Evolutionary conservation across 2,329 filamentous ascomycete genomes (phyloP).

Genomic region (Grosmannia huntii): DNA sequence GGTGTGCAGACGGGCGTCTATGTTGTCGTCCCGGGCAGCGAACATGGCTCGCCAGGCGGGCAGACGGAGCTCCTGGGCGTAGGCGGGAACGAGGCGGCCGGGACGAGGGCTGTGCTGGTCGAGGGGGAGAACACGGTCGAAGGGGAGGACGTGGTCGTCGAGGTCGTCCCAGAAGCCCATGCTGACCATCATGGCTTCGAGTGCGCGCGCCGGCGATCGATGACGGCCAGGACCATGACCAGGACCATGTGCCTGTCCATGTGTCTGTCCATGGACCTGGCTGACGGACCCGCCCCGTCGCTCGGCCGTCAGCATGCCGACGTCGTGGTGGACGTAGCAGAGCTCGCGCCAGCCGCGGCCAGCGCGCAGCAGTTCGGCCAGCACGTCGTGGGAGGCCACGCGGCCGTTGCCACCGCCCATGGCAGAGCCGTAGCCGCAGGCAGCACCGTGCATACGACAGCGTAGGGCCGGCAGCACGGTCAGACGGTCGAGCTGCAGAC

Average conservation of each 20-base stretch:
- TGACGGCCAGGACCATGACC: too few species aligned
- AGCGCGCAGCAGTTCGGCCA: slow-evolving; percentile 10
- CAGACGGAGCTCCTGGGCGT: slow-evolving; percentile 9
- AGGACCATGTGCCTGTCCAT: too few species aligned
- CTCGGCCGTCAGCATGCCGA: slow-evolving; percentile 9
- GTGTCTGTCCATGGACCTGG: too few species aligned
- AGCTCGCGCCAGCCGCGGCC: slow-evolving; percentile 13
- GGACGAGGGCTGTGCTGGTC: neutral
- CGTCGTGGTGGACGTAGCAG: slow-evolving; percentile 13
- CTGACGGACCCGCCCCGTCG: neutral
- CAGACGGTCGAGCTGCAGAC: slow-evolving; percentile 11
- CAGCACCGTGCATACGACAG: slow-evolving; percentile 6
- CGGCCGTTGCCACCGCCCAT: neutral
- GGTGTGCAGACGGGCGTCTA: too few species aligned
- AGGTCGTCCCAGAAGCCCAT: slow-evolving; percentile 13
- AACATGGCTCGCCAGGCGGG: slow-evolving; percentile 11
- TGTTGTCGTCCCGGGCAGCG: slow-evolving; percentile 6
- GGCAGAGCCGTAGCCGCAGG: neutral
- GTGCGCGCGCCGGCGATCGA: too few species aligned
- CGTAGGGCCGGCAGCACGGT: slow-evolving; percentile 11
- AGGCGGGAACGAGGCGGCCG: slow-evolving; percentile 7
- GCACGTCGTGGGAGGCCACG: slow-evolving; percentile 8
- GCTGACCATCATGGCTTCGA: slow-evolving; percentile 15
- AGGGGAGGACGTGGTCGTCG: slow-evolving; percentile 7
- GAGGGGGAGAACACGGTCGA: too few species aligned